Base-by-base conservation (phyloP, 1,284 basidiomycete species). In the Xerocomus minutiporus region DNA sequence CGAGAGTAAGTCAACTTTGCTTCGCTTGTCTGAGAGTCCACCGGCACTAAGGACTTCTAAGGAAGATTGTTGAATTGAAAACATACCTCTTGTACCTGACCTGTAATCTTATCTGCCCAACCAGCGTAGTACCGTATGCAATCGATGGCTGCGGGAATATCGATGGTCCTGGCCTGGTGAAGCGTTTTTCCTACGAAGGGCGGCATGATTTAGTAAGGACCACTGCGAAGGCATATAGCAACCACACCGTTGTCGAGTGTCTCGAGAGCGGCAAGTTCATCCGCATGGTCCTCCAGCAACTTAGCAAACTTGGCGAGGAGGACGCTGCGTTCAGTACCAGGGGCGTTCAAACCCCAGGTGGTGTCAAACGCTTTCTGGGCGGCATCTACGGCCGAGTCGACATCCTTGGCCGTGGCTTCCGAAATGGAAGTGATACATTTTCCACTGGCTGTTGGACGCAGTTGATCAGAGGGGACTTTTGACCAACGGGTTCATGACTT, bases 21-120 rank as follows among this genome's bases (percentile, higher is more conserved):
- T 62, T 88, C 80, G 57, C 78, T 73, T 41, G 86, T 88, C 81
- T 81, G 40, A 6, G 13, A 13, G 9, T 12, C 11, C 29, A 7
- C 1, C 45, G 48, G 23, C 59, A 20, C n/a, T 34, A 13, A 31
- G 9, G 17, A 8, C n/a, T 8, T 1, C 17, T 11, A 23, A 15
- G 4, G 17, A 20, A 26, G 11, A 8, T 8, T 20, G 20, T 8
- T 8, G 15, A 8, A 8, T 32, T n/a, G 8, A n/a, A 29, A 32
- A 57, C 71, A 20, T 25, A 80, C 73, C 72, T 89, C 86, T 63
- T 93, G 86, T 50, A 81, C 81, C 69, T 92, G 82, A 20, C 94
- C 93, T 48, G 81, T 75, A 61, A 93, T 80, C 79, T 96, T 97
- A 78, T 97, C 93, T 2, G 87, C 84, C 85, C 85, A 89, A 25